Evolutionary conservation across 2,329 filamentous ascomycete species (phyloP), one percentile per base, ranked within the genome.

Genomic region (Biscogniauxia sp.): DNA sequence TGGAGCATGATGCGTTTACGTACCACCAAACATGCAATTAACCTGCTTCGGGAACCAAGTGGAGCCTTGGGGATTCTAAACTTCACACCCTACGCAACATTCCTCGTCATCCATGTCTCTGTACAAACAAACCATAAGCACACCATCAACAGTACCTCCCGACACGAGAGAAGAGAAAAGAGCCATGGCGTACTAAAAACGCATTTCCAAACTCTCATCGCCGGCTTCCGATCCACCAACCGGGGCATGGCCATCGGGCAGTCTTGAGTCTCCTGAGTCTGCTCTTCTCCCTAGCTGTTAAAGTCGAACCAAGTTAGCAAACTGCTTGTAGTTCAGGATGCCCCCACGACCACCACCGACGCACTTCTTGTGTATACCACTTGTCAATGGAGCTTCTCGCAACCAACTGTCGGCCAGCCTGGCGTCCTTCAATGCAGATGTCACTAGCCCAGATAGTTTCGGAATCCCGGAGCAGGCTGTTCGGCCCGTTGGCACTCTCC

Each of bases 291-390:
- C 15, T 45, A 56, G 45, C 41, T 26, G 25, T 53, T 20, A 20
- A 20, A 28, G 56, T 20, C 23, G 20, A 32, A 4, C 9, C 41
- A 49, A 55, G 15, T 49, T 6, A 26, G n/a, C 17, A 53, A 45
- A 15, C 51, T 32, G 19, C 4, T 20, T 60, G 54, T 55, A 9
- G 37, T 17, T 55, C 58, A 61, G 45, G 45, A 80, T 78, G 76
- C 72, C 78, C 58, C 70, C 73, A 25, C 65, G 67, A 26, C 65
- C 73, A 2, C 75, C 76, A 11, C 80, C 87, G 23, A 93, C 90
- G 3, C 91, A 93, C 75, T 93, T 93, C 71, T 79, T 93, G 53
- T 91, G 88, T 74, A 79, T 94, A 56, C 89, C 93, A 1, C 83
- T 97, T 6, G 80, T 89, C 54, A 91, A 84, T 2, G 58, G 78